Percentiles rank a stretch among this genome's conserved stretches.
Conservation (phyloP, 164 flowering plant genomes). For the Litsea cubeba region DNA sequence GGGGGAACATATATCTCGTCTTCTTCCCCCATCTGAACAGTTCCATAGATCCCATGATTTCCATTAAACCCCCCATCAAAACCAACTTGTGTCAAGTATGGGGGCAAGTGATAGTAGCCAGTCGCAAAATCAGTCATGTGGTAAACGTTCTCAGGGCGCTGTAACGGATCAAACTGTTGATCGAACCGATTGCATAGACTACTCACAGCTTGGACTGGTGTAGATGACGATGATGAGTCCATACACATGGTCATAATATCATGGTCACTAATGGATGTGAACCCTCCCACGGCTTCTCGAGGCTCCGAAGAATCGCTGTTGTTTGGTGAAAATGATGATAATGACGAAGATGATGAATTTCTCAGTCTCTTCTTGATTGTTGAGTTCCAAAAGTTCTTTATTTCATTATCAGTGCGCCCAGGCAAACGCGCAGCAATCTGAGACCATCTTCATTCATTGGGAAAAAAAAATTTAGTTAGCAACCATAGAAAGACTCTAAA, state of each 20-base stretch:
- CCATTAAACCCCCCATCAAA: slow-evolving; percentile 6
- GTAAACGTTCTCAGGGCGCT: slow-evolving; percentile 10
- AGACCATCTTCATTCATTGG: slow-evolving; percentile 56
- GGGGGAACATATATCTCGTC: too few relatives aligned
- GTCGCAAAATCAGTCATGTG: slow-evolving; percentile 10
- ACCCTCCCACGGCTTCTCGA: slow-evolving; percentile 20
- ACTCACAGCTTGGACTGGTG: slow-evolving; percentile 32
- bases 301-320: slow-evolving; percentile 44
- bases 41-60: slow-evolving; percentile 27
- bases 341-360: slow-evolving; percentile 20
- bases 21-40: slow-evolving; percentile 4
- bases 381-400: slow-evolving; percentile 84
- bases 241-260: slow-evolving; percentile 22
- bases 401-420: slow-evolving; percentile 79
- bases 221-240: slow-evolving; percentile 30
- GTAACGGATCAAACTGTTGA: slow-evolving; percentile 19
- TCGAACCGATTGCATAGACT: slow-evolving; percentile 16
- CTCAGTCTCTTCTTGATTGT: slow-evolving; percentile 64
- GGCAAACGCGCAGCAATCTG: slow-evolving; percentile 80
- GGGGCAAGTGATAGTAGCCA: slow-evolving; percentile 26
- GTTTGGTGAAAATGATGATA: slow-evolving; percentile 34
- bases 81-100: slow-evolving; percentile 30
- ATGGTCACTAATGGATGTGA: slow-evolving; percentile 32
- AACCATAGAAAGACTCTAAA: neutral
- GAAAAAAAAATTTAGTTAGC: neutral